Percentiles rank a stretch among this genome's conserved stretches.
These are phyloP conservation scores for Fusarium gaditjirri DNA, from an alignment of 2,329 filamentous ascomycete genomes.

Conservation along the genomic window DNA sequence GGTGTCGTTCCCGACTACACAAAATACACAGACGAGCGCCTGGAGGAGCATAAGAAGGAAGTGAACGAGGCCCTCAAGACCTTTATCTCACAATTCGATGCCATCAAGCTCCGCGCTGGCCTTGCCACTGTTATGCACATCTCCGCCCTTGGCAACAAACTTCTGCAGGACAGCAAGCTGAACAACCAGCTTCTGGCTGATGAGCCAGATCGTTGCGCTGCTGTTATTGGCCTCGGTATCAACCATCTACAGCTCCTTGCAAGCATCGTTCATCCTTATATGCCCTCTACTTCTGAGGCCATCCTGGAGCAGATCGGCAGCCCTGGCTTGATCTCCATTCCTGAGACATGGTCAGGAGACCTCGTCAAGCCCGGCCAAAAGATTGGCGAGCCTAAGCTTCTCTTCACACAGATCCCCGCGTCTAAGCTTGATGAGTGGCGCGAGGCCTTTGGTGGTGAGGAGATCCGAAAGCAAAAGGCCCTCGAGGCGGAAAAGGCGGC, in stretches of 20 bases:
- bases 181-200: slow-evolving; percentile 66
- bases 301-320: slow-evolving; percentile 81
- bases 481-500: slow-evolving; percentile 62
- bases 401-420: slow-evolving; percentile 85
- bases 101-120: slow-evolving; percentile 75
- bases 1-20: slow-evolving; percentile 73
- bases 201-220: slow-evolving; percentile 63
- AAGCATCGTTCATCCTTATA: slow-evolving; percentile 82
- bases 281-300: slow-evolving; percentile 79
- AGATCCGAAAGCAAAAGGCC: slow-evolving; percentile 76
- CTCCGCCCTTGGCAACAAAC: slow-evolving; percentile 65
- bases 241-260: slow-evolving; percentile 87
- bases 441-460: slow-evolving; percentile 74
- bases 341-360: slow-evolving; percentile 72
- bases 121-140: slow-evolving; percentile 74
- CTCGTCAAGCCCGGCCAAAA: slow-evolving; percentile 78
- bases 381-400: slow-evolving; percentile 80
- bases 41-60: slow-evolving; percentile 67
- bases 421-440: slow-evolving; percentile 88
- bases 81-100: slow-evolving; percentile 76
- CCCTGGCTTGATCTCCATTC: slow-evolving; percentile 65
- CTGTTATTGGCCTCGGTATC: slow-evolving; percentile 79
- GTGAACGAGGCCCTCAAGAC: slow-evolving; percentile 73
- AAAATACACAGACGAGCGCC: slow-evolving; percentile 65
- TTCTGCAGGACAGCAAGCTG: slow-evolving; percentile 63